A percentile compares a stretch with the other conserved stretches of the same genome.
phyloP scores from a whole-genome alignment of 306 rosid species.

The Quercus bicolor region DNA sequence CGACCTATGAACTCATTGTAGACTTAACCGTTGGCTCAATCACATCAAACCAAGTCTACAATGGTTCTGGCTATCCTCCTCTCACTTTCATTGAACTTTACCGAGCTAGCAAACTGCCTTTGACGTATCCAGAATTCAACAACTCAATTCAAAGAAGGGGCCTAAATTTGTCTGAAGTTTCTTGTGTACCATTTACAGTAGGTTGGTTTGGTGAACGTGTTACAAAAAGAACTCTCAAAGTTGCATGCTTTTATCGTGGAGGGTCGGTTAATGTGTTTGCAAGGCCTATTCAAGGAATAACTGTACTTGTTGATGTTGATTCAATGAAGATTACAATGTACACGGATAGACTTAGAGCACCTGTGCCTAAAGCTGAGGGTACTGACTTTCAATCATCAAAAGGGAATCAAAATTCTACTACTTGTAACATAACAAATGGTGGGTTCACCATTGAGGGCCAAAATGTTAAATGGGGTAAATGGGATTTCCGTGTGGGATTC shows the following conservation, averaged over 20 bases:
- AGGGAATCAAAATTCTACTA: conserved; percentile 15
- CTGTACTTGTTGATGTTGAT: conserved; percentile 59
- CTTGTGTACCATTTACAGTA: conserved; percentile 74
- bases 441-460: conserved; percentile 46
- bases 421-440: conserved; percentile 27
- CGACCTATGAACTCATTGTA: conserved; percentile 63
- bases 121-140: conserved; percentile 47
- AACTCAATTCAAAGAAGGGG: conserved; percentile 53
- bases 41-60: conserved; percentile 48
- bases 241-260: conserved; percentile 59
- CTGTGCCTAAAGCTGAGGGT: conserved; percentile 77
- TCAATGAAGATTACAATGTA: conserved; percentile 54
- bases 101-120: conserved; percentile 66
- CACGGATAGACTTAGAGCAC: conserved; percentile 51
- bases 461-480: conserved; percentile 69
- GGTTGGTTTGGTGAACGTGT: conserved; percentile 77
- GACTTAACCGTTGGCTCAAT: conserved; percentile 50
- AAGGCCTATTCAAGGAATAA: conserved; percentile 82
- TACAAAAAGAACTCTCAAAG: conserved; percentile 60
- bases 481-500: conserved; percentile 81
- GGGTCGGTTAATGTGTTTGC: conserved; percentile 64
- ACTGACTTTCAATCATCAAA: conserved; percentile 47
- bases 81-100: conserved; percentile 60
- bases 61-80: conserved; percentile 79
- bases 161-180: conserved; percentile 66